Percentiles rank a stretch among this genome's conserved stretches.
Evolutionary conservation across 1,139 yeast species (phyloP).

Genomic region (Hansenula lynferdii): DNA sequence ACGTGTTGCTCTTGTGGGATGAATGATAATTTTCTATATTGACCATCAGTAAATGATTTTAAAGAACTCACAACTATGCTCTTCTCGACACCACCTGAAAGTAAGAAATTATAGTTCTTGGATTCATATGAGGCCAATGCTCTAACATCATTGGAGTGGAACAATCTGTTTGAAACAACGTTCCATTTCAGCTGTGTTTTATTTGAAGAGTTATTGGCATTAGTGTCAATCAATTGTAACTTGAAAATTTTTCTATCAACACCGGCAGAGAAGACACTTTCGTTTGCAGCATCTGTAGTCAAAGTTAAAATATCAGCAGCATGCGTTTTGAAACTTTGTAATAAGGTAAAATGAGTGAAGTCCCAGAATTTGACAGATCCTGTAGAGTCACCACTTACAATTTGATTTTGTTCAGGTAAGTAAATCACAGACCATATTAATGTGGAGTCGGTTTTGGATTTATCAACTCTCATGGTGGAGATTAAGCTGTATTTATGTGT

Average conservation of each 20-base stretch:
- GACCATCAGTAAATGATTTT: conserved; percentile 63
- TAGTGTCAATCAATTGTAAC: conserved; percentile 39
- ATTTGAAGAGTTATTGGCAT: conserved; percentile 13
- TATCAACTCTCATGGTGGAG: conserved; percentile 78
- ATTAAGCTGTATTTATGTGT: conserved; percentile 48
- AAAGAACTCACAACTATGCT: conserved; percentile 69
- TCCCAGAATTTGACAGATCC: conserved; percentile 96
- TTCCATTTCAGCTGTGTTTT: conserved; percentile 64
- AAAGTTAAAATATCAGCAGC: conserved; percentile 89
- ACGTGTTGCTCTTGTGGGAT: conserved; percentile 58
- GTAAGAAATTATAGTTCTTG: conserved; percentile 61
- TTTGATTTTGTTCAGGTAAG: conserved; percentile 56
- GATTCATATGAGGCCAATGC: conserved; percentile 70
- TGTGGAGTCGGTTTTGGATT: conserved; percentile 70
- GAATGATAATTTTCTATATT: conserved; percentile 65
- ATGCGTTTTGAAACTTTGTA: conserved; percentile 79
- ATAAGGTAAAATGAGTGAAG: conserved; percentile 62
- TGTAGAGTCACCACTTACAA: conserved; percentile 94
- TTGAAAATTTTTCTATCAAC: conserved; percentile 88
- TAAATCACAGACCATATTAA: conserved; percentile 82
- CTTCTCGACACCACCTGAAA: conserved; percentile 90
- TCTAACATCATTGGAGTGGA: conserved; percentile 89
- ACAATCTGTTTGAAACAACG: conserved; percentile 67
- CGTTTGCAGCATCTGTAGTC: conserved; percentile 56
- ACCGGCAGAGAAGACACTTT: conserved; percentile 80